Evolutionary conservation across 306 rosid genomes (phyloP).

Genomic region (Malus orientalis): DNA sequence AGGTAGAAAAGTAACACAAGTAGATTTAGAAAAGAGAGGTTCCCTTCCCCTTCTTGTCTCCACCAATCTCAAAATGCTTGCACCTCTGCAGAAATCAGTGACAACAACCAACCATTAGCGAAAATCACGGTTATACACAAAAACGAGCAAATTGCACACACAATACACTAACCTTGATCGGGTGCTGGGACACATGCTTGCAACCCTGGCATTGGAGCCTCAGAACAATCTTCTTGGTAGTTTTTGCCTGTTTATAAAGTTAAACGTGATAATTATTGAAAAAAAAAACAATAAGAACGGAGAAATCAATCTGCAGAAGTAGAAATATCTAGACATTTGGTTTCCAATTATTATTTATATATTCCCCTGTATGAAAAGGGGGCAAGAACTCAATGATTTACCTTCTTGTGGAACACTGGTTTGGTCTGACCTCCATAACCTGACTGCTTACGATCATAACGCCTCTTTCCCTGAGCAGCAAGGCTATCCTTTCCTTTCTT

Average conservation of each 20-base stretch:
- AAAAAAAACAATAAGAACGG: not conserved
- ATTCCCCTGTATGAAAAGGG: not conserved
- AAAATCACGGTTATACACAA: not conserved
- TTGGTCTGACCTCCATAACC: slow-evolving; percentile 44
- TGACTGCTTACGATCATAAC: slow-evolving; percentile 41
- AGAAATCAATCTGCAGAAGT: not conserved
- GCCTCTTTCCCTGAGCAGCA: slow-evolving; percentile 41
- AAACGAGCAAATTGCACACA: not conserved
- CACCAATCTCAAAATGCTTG: slow-evolving; percentile 39
- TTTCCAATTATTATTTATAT: not conserved
- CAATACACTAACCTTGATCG: slow-evolving; percentile 29
- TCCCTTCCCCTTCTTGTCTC: slow-evolving; percentile 46
- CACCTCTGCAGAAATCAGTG: slow-evolving; percentile 30
- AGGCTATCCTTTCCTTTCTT: slow-evolving; percentile 41
- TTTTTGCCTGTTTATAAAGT: slow-evolving; percentile 23
- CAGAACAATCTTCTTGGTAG: slow-evolving; percentile 45
- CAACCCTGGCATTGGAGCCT: slow-evolving; percentile 45
- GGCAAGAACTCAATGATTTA: not conserved
- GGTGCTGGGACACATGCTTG: slow-evolving; percentile 44
- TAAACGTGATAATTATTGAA: not conserved
- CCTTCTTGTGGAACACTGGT: slow-evolving; percentile 47
- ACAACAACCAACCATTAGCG: not conserved
- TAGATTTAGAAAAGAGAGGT: slow-evolving; percentile 31
- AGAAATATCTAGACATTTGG: not conserved
- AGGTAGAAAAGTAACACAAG: not conserved